Evolutionary conservation across 345 rosid species (phyloP).

Genomic region (Aethionema arabicum): DNA sequence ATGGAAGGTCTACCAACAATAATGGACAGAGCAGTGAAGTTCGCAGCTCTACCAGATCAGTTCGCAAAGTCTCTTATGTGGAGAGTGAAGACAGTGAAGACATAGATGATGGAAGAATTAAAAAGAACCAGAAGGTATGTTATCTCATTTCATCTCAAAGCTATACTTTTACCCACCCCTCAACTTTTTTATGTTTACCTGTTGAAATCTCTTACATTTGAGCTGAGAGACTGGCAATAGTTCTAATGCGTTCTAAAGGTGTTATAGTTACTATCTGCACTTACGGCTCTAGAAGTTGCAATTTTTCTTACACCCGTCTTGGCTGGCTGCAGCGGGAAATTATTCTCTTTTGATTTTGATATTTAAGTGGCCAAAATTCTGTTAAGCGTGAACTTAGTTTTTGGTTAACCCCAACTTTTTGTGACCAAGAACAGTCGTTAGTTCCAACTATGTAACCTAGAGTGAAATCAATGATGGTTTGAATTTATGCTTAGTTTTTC

Average conservation of each 20-base stretch:
- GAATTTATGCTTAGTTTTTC: slow-evolving; percentile 6
- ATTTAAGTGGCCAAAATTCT: background rate
- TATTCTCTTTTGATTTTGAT: slow-evolving; percentile 1
- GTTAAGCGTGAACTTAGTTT: background rate
- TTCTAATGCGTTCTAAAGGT: slow-evolving; percentile 13
- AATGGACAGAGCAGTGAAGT: slow-evolving; percentile 68
- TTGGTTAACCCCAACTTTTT: slow-evolving; percentile 14
- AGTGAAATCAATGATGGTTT: slow-evolving; percentile 13
- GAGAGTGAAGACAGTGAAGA: slow-evolving; percentile 99
- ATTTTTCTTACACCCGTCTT: background rate
- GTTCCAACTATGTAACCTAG: slow-evolving; percentile 12
- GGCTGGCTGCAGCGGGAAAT: slow-evolving; percentile 9
- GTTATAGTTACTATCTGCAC: slow-evolving; percentile 6
- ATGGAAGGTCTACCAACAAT: slow-evolving; percentile 47
- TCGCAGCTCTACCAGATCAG: slow-evolving; percentile 85
- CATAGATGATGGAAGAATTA: slow-evolving; percentile 75
- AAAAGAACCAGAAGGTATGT: slow-evolving; percentile 70
- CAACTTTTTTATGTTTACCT: slow-evolving; percentile 12
- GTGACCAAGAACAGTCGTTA: slow-evolving; percentile 1
- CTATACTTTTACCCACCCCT: background rate
- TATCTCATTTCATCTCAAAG: slow-evolving; percentile 23
- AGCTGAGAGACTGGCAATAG: slow-evolving; percentile 1
- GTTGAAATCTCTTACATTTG: slow-evolving; percentile 8
- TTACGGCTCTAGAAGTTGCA: background rate
- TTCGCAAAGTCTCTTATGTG: slow-evolving; percentile 95